Conservation (phyloP, 2,329 filamentous ascomycete species). For the Metarhizium brunneum region DNA sequence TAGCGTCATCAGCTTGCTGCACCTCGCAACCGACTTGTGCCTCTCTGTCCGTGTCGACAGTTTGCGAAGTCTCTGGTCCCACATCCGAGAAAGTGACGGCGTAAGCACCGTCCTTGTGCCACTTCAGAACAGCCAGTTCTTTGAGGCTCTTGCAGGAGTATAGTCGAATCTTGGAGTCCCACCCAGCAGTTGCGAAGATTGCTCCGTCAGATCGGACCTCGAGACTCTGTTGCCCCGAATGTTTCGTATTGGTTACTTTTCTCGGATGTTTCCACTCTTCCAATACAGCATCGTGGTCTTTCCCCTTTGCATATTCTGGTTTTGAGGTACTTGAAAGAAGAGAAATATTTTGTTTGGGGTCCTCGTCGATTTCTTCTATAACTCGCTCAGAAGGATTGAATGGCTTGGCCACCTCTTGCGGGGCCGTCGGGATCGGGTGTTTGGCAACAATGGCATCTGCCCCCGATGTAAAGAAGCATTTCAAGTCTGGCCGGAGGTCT, state of each 20-base stretch:
- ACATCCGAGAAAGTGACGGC: slow-evolving; percentile 61
- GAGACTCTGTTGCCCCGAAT: slow-evolving; percentile 81
- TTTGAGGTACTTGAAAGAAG: slow-evolving; percentile 16
- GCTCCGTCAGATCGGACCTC: slow-evolving; percentile 68
- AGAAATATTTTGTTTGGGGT: slow-evolving; percentile 8
- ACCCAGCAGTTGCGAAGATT: slow-evolving; percentile 84
- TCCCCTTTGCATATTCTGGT: background rate
- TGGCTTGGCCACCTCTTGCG: slow-evolving; percentile 13
- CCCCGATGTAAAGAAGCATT: slow-evolving; percentile 67
- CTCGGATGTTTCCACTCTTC: slow-evolving; percentile 37
- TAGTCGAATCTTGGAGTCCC: slow-evolving; percentile 75
- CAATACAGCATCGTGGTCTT: slow-evolving; percentile 7
- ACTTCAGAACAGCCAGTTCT: slow-evolving; percentile 86
- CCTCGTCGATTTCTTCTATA: slow-evolving; percentile 8
- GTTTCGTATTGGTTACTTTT: slow-evolving; percentile 66
- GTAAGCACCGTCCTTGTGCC: slow-evolving; percentile 86
- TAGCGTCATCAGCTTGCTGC: background rate
- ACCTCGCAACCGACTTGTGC: background rate
- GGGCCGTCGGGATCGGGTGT: slow-evolving; percentile 50
- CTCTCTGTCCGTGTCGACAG: background rate
- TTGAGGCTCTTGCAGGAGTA: slow-evolving; percentile 75
- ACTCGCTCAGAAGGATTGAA: slow-evolving; percentile 5
- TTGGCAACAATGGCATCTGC: slow-evolving; percentile 74
- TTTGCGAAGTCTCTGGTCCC: background rate
- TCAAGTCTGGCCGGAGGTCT: slow-evolving; percentile 38